Base-by-base conservation (phyloP, 2,329 filamentous ascomycete genomes). In the Trichophyton simii region DNA sequence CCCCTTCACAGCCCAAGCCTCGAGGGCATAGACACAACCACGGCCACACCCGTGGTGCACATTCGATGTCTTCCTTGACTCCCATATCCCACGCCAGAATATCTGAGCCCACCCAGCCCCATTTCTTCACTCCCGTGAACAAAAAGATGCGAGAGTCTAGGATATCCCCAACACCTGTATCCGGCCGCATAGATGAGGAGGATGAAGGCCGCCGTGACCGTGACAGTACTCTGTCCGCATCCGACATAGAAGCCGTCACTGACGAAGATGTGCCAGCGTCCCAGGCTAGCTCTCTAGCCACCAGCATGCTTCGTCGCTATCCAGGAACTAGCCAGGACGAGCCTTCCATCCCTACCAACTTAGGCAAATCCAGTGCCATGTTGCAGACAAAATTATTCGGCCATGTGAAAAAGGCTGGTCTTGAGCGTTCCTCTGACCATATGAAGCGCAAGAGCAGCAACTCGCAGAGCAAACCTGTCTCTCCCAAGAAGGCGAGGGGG, bases 161-260 rank as follows among this genome's bases (percentile, higher is more conserved):
- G 31, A 54, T 55, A 13, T 13, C 76, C 76, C 2, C 78, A 79
- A 20, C 77, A 79, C 48, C 68, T 70, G 22, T 63, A 59, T 62
- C 66, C 68, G 58, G 70, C 67, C 66, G 63, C 62, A 44, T 67
- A 64, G 22, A 64, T 64, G 69, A 68, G 13, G 65, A 66, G 9
- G 76, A 77, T 20, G 77, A 77, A 57, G 79, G 82, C 42, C 83
- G 83, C 59, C 84, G 85, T 72, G 91, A 89, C 72, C 84, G 89
- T 63, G 90, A 95, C 72, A 92, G 88, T 75, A 95, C 89, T 1
- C 91, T 94, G 57, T 94, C 89, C 0, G 86, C 83, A 20, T 82
- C 81, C 1, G 82, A 83, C 50, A 70, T 72, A 6, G 79, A 81
- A 57, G 73, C 69, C 7, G 80, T 82, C 9, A 82, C 80, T 59